Evolutionary conservation across 345 rosid genomes (phyloP).

Genomic region (Arabis hirsuta): DNA sequence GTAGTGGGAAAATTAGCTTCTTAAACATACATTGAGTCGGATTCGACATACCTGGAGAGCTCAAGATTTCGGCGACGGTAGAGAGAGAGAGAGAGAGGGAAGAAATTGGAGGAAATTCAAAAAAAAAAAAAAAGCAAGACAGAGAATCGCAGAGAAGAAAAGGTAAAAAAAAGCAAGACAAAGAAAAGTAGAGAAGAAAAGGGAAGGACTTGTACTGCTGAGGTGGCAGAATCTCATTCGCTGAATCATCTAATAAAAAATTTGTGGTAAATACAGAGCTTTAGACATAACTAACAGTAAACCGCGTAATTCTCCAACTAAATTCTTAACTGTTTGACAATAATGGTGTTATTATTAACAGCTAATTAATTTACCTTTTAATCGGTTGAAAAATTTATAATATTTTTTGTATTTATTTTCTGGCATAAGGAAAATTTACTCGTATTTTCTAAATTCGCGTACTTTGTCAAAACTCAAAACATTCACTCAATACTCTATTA

Average conservation of each 20-base stretch:
- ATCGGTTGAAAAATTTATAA: no score
- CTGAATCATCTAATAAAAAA: neutral
- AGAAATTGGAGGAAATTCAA: slow-evolving; percentile 20
- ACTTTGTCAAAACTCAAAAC: no score
- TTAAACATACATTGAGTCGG: slow-evolving; percentile 9
- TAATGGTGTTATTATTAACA: neutral
- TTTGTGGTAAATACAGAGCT: slow-evolving; percentile 5
- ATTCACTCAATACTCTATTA: no score
- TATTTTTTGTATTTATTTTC: no score
- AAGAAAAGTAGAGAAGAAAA: neutral
- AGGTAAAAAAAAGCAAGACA: no score
- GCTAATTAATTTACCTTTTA: neutral
- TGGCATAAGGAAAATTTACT: no score
- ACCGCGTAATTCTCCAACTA: slow-evolving; percentile 21
- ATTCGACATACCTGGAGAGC: slow-evolving; percentile 34
- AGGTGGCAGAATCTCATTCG: no score
- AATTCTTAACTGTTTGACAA: slow-evolving; percentile 26
- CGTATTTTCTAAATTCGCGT: no score
- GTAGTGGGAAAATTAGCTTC: neutral
- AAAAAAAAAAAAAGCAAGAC: neutral
- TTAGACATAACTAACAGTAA: slow-evolving; percentile 16
- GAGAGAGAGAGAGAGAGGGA: no score
- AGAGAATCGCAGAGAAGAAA: neutral
- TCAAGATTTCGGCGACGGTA: slow-evolving; percentile 10
- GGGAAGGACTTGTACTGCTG: no score